phyloP scores from a whole-genome alignment of 495 filamentous ascomycete genomes.

The Penicillium nucicola region DNA sequence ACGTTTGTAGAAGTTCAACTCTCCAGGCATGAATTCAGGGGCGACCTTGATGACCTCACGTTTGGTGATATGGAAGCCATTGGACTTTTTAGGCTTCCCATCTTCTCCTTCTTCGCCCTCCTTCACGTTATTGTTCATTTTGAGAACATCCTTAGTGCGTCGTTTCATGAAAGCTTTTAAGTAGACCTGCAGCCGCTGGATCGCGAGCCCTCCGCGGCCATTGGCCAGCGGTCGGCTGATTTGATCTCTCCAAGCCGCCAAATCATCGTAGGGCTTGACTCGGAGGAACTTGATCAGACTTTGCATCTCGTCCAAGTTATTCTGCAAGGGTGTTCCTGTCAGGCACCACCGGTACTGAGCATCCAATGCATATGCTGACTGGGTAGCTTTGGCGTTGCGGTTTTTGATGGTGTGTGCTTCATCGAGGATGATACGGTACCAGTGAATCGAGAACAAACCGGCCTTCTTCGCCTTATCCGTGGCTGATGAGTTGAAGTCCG shows the following conservation, averaged over 20 bases:
- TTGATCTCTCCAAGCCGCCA: slow-evolving; percentile 80
- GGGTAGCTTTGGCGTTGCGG: slow-evolving; percentile 88
- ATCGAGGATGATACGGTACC: slow-evolving; percentile 93
- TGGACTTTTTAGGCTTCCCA: slow-evolving; percentile 47
- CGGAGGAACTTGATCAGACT: slow-evolving; percentile 87
- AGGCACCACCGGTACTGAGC: slow-evolving; percentile 92
- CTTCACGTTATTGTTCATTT: slow-evolving; percentile 72
- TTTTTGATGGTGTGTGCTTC: slow-evolving; percentile 99
- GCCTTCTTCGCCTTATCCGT: slow-evolving; percentile 62
- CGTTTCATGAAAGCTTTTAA: slow-evolving; percentile 96
- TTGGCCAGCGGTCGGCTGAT: slow-evolving; percentile 84
- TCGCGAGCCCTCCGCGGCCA: slow-evolving; percentile 82
- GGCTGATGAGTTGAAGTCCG: slow-evolving; percentile 65
- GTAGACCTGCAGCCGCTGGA: slow-evolving; percentile 75
- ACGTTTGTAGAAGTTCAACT: slow-evolving; percentile 79
- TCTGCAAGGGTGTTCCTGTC: slow-evolving; percentile 94
- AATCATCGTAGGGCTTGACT: slow-evolving; percentile 85
- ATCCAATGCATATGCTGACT: slow-evolving; percentile 77
- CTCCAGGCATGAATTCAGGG: slow-evolving; percentile 73
- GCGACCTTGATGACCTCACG: slow-evolving; percentile 80
- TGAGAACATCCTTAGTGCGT: slow-evolving; percentile 91
- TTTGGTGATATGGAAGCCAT: slow-evolving; percentile 80
- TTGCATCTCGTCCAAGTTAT: slow-evolving; percentile 96
- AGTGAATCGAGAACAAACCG: slow-evolving; percentile 86
- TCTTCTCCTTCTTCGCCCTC: slow-evolving; percentile 53